Evolutionary conservation across 139 green algal genomes (phyloP).

Genomic region (Medakamo hakoo): DNA sequence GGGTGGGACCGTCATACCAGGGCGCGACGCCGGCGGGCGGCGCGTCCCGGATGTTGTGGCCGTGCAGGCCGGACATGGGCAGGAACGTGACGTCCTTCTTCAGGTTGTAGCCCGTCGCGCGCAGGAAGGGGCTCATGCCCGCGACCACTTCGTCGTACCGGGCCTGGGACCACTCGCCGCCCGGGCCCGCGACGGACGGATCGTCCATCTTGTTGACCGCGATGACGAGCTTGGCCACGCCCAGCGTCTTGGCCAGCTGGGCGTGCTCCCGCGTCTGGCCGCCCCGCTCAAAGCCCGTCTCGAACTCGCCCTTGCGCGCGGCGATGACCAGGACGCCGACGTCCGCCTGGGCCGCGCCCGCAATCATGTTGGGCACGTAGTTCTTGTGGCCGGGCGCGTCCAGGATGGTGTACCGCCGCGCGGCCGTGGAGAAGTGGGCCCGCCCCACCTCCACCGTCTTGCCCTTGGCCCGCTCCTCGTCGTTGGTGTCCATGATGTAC

Average conservation of each 20-base stretch:
- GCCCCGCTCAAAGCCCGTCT: conserved; percentile 84
- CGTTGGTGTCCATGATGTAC: conserved; percentile 99
- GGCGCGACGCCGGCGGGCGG: conserved; percentile 15
- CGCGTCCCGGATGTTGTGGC: conserved; percentile 72
- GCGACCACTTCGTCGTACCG: conserved; percentile 82
- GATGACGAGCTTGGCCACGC: conserved; percentile 75
- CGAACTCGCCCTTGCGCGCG: conserved; percentile 73
- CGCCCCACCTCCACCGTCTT: conserved; percentile 96
- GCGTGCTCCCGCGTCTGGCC: conserved; percentile 91
- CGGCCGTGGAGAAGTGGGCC: conserved; percentile 73
- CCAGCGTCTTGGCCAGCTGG: conserved; percentile 87
- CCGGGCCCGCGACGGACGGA: conserved; percentile 30
- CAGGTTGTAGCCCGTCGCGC: conserved; percentile 71
- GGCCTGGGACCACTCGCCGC: conserved; percentile 35
- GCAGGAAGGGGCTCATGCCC: conserved; percentile 79
- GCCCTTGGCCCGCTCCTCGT: conserved; percentile 96
- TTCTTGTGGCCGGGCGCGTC: conserved; percentile 96
- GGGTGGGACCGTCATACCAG: conserved; percentile 59
- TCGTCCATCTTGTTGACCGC: conserved; percentile 95
- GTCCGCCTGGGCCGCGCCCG: conserved; percentile 67
- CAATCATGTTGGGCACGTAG: conserved; percentile 98
- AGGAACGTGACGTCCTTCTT: conserved; percentile 83
- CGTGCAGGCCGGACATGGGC: conserved; percentile 80
- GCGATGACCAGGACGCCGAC: conserved; percentile 81
- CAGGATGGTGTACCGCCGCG: conserved; percentile 83